These are phyloP conservation scores for Pyrenochaeta sp. DNA, from an alignment of 2,329 filamentous ascomycete genomes.

Conservation along the genomic window DNA sequence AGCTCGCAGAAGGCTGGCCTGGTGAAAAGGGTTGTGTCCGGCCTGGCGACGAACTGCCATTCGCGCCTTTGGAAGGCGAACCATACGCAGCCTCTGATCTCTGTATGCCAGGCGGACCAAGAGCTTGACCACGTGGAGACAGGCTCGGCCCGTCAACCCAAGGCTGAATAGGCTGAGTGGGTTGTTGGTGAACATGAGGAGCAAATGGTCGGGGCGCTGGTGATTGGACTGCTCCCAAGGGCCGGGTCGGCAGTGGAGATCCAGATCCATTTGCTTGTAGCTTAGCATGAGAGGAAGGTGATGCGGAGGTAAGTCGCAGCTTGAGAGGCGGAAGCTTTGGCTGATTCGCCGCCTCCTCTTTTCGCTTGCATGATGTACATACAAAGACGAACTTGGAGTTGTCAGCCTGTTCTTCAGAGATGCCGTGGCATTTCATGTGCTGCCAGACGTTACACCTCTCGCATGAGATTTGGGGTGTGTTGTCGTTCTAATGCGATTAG, in stretches of 20 bases:
- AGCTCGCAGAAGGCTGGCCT: slow-evolving; percentile 21
- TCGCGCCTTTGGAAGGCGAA: slow-evolving; percentile 35
- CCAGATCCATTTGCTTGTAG: slow-evolving; percentile 27
- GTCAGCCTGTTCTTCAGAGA: slow-evolving; percentile 81
- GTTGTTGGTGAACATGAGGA: slow-evolving; percentile 27
- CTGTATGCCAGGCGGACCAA: slow-evolving; percentile 53
- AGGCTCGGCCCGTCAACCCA: slow-evolving; percentile 55
- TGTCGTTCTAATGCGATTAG: slow-evolving; percentile 72
- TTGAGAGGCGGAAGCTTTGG: slow-evolving; percentile 71
- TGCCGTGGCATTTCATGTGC: slow-evolving; percentile 89
- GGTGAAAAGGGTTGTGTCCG: slow-evolving; percentile 33
- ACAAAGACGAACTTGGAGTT: slow-evolving; percentile 80
- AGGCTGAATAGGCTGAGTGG: slow-evolving; percentile 32
- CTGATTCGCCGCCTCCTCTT: slow-evolving; percentile 67
- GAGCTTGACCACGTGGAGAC: slow-evolving; percentile 55
- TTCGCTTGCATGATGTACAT: slow-evolving; percentile 78
- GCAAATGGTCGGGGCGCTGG: slow-evolving; percentile 21
- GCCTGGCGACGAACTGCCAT: slow-evolving; percentile 40
- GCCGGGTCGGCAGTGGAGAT: slow-evolving; percentile 13
- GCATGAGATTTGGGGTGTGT: slow-evolving; percentile 91
- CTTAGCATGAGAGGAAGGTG: slow-evolving; percentile 45
- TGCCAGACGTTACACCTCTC: slow-evolving; percentile 97
- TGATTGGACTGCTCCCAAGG: slow-evolving; percentile 30
- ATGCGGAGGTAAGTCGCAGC: slow-evolving; percentile 63
- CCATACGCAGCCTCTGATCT: slow-evolving; percentile 48